Evolutionary conservation across 2,329 filamentous ascomycete species (phyloP), one percentile per base, ranked within the genome.

Genomic region (Colletotrichum magnum): DNA sequence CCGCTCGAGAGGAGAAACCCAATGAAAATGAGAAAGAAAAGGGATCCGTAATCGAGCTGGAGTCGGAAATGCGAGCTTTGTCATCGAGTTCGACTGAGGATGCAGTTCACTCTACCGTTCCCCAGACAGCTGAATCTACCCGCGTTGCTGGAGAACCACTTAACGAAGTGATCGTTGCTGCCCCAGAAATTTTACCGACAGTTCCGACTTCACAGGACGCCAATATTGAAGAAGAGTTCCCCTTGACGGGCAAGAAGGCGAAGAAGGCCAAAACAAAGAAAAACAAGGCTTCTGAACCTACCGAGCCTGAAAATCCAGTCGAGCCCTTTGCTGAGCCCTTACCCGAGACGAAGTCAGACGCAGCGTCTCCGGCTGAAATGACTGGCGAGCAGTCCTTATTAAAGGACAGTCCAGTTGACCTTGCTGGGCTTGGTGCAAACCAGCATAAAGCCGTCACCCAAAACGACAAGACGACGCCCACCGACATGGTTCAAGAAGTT

Each of bases 201-300:
- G 15, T n/a, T 15, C 13, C 41, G 15, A 43, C 41, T 15, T 12
- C 41, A 15, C 13, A 43, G 16, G 41, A 43, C 15, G n/a, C 64
- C 13, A 69, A 73, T 51, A 69, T 72, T 28, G 73, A 75, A 39
- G 72, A 74, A 7, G 67, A 61, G n/a, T 32, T 61, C 21, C 45
- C 71, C n/a, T 39, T 59, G 57, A 56, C 67, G 2, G 63, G 53
- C 48, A 71, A 70, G 16, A 73, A 71, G 41, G 47, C 51, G 3
- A 67, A 72, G 26, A 69, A 72, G 43, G 48, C 48, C 9, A 61
- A 69, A 52, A 10, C 32, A 36, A 71, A 70, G 62, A 53, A 64
- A 62, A 41, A 26, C 12, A 69, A 53, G 53, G 47, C 43, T 48
- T 15, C 51, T 12, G 59, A 61, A 6, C 36, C 45, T 16, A 28